phyloP scores from a whole-genome alignment of 495 filamentous ascomycete genomes.

The Aspergillus bridgeri region DNA sequence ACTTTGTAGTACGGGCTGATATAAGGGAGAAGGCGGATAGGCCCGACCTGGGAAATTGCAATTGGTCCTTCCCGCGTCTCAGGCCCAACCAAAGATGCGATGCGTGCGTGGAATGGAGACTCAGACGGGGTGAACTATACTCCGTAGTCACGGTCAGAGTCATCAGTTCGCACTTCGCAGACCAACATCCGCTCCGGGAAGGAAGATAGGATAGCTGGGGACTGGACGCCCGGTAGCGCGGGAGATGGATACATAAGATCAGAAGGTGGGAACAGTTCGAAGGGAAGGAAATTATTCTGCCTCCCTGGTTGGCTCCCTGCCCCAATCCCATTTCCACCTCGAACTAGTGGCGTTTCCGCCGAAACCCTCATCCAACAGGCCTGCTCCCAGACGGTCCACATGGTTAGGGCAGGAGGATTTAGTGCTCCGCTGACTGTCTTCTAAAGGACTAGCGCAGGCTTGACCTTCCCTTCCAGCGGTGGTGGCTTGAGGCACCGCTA shows the following conservation, averaged over 20 bases:
- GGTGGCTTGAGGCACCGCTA: neutral
- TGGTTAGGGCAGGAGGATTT: neutral
- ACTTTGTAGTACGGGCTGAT: neutral
- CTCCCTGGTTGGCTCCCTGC: neutral
- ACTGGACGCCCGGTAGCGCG: neutral
- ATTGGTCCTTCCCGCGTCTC: neutral
- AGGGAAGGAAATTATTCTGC: neutral
- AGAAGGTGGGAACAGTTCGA: neutral
- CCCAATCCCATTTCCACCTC: neutral
- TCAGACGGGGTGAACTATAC: neutral
- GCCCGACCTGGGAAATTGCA: neutral
- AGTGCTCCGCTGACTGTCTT: neutral
- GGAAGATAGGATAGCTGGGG: neutral
- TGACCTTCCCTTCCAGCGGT: neutral
- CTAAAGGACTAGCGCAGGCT: neutral
- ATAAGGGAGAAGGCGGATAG: neutral
- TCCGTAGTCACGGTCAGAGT: neutral
- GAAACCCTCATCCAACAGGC: neutral
- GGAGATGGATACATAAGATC: neutral
- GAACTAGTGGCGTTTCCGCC: neutral
- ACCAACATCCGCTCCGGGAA: neutral
- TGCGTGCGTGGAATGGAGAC: neutral
- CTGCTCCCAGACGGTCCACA: neutral
- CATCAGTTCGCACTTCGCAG: neutral
- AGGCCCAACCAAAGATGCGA: neutral